A percentile compares a stretch with the other conserved stretches of the same genome.
Conservation (phyloP, 768 basidiomycete genomes). For the Vararia minispora region DNA sequence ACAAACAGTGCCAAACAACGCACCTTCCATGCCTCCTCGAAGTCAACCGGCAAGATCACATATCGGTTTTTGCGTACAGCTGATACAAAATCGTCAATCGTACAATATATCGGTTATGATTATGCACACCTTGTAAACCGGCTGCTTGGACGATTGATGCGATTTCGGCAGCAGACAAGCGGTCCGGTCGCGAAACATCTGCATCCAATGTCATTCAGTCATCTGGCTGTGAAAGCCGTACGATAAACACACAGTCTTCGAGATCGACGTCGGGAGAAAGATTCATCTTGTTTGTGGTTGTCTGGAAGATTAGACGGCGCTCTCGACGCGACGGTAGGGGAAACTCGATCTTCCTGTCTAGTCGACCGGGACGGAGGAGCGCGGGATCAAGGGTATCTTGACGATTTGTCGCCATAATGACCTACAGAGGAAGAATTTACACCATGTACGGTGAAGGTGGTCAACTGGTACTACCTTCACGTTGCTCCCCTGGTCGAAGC, state of each 20-base stretch:
- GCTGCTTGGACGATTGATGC: conserved; percentile 94
- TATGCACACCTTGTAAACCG: conserved; percentile 74
- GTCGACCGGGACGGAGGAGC: conserved; percentile 89
- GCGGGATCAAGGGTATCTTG: conserved; percentile 98
- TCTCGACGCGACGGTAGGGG: conserved; percentile 90
- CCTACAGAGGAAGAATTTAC: conserved; percentile 34
- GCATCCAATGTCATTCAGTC: background rate
- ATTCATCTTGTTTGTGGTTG: conserved; percentile 95
- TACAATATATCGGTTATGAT: background rate
- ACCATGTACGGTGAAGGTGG: background rate
- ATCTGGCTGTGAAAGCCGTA: background rate
- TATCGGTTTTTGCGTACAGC: conserved; percentile 98
- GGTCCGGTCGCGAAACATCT: conserved; percentile 97
- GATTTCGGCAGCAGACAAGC: conserved; percentile 92
- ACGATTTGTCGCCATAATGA: conserved; percentile 99
- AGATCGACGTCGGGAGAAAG: conserved; percentile 94
- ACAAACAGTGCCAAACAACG: conserved; percentile 51
- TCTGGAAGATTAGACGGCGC: conserved; percentile 96
- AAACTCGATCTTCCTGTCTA: conserved; percentile 99
- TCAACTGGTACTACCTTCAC: conserved; percentile 61
- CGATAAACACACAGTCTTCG: conserved; percentile 77
- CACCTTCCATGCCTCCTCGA: conserved; percentile 99
- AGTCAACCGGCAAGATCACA: conserved; percentile 92
- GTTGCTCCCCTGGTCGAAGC: conserved; percentile 97
- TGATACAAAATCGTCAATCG: conserved; percentile 18